These are phyloP conservation scores for Lagenidium giganteum DNA, from an alignment of 352 stramenopile genomes.

Conservation along the genomic window DNA sequence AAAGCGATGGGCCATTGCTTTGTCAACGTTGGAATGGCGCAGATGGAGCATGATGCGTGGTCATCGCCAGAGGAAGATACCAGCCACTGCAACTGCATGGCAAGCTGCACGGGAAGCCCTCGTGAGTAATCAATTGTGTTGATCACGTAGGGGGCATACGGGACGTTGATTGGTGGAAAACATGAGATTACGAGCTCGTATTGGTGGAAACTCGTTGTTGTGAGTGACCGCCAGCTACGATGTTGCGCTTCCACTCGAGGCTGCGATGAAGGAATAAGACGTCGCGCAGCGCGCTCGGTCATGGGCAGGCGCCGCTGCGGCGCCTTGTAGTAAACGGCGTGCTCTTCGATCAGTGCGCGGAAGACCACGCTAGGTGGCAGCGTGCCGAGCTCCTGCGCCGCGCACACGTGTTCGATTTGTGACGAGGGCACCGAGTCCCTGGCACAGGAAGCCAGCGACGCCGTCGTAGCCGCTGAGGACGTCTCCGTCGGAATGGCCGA, in stretches of 20 bases:
- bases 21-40: too few relatives aligned
- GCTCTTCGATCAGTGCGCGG: constrained; percentile 55
- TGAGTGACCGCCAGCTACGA: constrained; percentile 1
- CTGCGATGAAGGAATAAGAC: constrained; percentile 77
- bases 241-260: constrained; percentile 39
- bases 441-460: constrained; percentile 32
- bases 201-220: too few relatives aligned
- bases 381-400: constrained; percentile 75
- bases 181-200: too few relatives aligned
- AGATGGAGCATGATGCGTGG: too few relatives aligned
- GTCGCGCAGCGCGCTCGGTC: constrained; percentile 56
- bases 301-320: constrained; percentile 40
- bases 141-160: too few relatives aligned
- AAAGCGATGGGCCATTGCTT: too few relatives aligned
- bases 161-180: too few relatives aligned
- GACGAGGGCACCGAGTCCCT: constrained; percentile 27
- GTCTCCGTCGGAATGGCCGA: constrained; percentile 18
- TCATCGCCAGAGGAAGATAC: too few relatives aligned
- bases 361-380: constrained; percentile 47
- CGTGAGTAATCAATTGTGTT: too few relatives aligned
- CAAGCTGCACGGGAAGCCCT: too few relatives aligned
- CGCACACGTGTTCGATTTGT: constrained; percentile 22
- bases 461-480: constrained; percentile 54
- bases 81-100: too few relatives aligned
- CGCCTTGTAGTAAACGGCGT: constrained; percentile 43